These are phyloP conservation scores for Noccaea bulbosa DNA, from an alignment of 345 rosid genomes.

Conservation along the genomic window DNA sequence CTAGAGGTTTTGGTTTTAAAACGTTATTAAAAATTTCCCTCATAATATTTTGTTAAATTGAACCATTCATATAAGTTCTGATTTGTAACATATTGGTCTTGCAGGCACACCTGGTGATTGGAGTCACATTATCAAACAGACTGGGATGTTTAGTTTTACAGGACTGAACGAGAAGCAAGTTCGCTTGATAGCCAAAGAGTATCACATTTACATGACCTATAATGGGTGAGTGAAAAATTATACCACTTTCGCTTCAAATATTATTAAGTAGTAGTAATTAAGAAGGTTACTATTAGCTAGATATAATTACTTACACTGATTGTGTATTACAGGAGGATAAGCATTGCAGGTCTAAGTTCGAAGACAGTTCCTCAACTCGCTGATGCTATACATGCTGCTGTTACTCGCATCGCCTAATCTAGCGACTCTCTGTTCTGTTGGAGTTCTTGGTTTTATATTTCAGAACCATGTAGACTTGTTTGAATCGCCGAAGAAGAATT, in stretches of 20 bases:
- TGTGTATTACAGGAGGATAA: conserved; percentile 68
- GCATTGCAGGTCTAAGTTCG: conserved; percentile 73
- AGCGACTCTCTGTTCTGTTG: conserved; percentile 7
- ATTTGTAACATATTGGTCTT: not conserved
- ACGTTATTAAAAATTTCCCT: not conserved
- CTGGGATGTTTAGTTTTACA: conserved; percentile 76
- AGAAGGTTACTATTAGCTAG: too few relatives aligned
- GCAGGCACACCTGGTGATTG: conserved; percentile 86
- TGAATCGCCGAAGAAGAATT: too few relatives aligned
- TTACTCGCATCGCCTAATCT: conserved; percentile 45
- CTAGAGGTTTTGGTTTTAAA: conserved; percentile 50
- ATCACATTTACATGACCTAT: conserved; percentile 72
- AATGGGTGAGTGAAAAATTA: conserved; percentile 53
- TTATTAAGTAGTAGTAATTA: not conserved
- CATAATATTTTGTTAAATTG: not conserved
- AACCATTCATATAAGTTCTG: not conserved
- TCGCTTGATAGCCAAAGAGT: conserved; percentile 63
- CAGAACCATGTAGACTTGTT: too few relatives aligned
- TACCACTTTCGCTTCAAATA: not conserved
- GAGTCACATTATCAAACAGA: conserved; percentile 77
- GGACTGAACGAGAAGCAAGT: conserved; percentile 76
- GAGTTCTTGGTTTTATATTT: too few relatives aligned
- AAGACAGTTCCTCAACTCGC: conserved; percentile 67
- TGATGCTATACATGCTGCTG: conserved; percentile 74
- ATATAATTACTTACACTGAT: too few relatives aligned